Conservation (phyloP, 768 basidiomycete genomes). For the Pleurotus tuber-regium region DNA sequence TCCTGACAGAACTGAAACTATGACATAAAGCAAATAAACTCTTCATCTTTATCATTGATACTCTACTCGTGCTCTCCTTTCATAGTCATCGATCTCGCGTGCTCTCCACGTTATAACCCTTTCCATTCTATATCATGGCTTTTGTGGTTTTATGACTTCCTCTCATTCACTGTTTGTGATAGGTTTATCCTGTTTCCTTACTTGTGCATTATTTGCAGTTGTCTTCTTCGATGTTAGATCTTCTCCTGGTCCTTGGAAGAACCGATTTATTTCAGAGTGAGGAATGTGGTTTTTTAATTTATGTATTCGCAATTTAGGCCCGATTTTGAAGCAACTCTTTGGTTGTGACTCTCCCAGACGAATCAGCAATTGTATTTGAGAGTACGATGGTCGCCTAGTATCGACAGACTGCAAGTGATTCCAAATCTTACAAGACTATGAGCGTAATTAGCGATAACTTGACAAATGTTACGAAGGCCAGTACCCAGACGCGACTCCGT, state of each 20-base stretch:
- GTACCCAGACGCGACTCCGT: too few species aligned
- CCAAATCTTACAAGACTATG: too few species aligned
- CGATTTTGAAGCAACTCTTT: too few species aligned
- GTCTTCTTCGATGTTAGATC: conserved; percentile 6
- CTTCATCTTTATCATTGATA: conserved; percentile 13
- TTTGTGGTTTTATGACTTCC: background rate
- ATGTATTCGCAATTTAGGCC: conserved; percentile 5
- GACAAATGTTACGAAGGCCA: too few species aligned
- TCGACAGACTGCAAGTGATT: too few species aligned
- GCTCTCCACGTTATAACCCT: conserved; percentile 4
- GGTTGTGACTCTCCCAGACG: too few species aligned
- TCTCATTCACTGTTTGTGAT: background rate
- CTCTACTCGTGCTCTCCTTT: conserved; percentile 1
- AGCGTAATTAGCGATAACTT: too few species aligned
- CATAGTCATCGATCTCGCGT: background rate
- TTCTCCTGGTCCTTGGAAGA: conserved; percentile 9
- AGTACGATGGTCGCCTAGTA: too few species aligned
- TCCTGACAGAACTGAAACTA: conserved; percentile 85
- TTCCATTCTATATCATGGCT: background rate
- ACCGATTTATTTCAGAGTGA: background rate
- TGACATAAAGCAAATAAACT: conserved; percentile 32
- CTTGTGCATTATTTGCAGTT: background rate
- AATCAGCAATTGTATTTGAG: too few species aligned
- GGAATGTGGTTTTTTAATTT: conserved; percentile 8
- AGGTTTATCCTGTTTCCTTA: background rate